Percentiles rank a stretch among this genome's conserved stretches.
These are phyloP conservation scores for Puccinia horiana DNA, from an alignment of 1,284 basidiomycete species.

Conservation along the genomic window DNA sequence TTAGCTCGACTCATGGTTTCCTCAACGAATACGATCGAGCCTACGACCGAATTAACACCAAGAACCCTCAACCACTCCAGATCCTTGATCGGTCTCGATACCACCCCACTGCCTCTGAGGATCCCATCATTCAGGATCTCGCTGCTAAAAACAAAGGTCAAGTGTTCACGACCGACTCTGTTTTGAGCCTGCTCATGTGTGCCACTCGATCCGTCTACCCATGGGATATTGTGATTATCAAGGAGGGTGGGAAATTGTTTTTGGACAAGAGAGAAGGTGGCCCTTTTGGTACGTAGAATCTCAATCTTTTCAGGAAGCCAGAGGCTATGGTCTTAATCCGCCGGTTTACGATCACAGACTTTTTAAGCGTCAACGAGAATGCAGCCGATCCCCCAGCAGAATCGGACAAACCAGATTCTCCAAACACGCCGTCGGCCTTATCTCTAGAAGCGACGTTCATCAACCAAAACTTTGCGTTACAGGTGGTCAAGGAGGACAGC, in stretches of 20 bases:
- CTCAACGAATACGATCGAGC: constrained; percentile 91
- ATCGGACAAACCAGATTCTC: constrained; percentile 73
- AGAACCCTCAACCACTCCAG: constrained; percentile 85
- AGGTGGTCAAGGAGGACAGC: constrained; percentile 79
- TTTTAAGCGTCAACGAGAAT: constrained; percentile 98
- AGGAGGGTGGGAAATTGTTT: constrained; percentile 89
- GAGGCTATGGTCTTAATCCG: not conserved
- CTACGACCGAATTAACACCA: constrained; percentile 93
- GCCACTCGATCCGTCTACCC: constrained; percentile 93
- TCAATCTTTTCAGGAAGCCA: not conserved
- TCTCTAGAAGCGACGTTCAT: constrained; percentile 98
- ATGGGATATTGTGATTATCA: constrained; percentile 96
- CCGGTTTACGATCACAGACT: constrained; percentile 63
- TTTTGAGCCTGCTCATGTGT: constrained; percentile 94
- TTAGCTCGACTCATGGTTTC: constrained; percentile 81
- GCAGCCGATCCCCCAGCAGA: constrained; percentile 92
- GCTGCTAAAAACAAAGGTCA: constrained; percentile 75
- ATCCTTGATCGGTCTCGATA: constrained; percentile 93
- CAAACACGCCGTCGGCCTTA: constrained; percentile 91
- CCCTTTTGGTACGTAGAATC: constrained; percentile 67
- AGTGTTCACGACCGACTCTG: constrained; percentile 92
- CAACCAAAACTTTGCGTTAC: constrained; percentile 98
- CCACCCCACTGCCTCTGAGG: constrained; percentile 95
- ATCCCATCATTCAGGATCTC: constrained; percentile 89
- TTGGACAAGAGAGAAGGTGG: constrained; percentile 98